Conservation (phyloP, 2,329 filamentous ascomycete species). For the Stemphylium beticola region DNA sequence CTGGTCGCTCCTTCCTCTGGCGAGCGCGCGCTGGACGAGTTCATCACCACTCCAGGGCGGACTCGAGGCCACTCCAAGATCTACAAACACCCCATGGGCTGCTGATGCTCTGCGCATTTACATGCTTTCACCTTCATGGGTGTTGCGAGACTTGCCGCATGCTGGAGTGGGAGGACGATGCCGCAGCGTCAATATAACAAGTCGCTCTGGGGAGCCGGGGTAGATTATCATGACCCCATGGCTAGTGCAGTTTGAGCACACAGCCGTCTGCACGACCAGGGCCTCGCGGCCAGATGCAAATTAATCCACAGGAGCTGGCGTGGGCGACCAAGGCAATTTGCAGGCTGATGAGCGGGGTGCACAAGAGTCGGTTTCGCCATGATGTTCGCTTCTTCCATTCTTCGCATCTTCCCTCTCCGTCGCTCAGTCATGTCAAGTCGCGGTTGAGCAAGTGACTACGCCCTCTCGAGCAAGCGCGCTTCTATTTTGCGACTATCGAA, state of each 20-base stretch:
- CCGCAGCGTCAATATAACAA: no score
- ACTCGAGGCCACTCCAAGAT: no score
- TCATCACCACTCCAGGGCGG: no score
- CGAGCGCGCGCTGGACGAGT: no score
- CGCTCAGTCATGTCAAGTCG: no score
- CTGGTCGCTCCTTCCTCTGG: not conserved
- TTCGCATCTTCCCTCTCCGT: no score
- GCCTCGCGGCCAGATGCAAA: conserved; percentile 22
- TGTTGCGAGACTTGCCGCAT: not conserved
- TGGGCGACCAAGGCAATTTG: conserved; percentile 9
- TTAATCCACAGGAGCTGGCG: conserved; percentile 20
- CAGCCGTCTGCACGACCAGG: conserved; percentile 27
- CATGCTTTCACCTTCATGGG: no score
- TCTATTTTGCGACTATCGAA: conserved; percentile 39
- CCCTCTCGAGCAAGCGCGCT: conserved; percentile 11
- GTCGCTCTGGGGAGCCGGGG: conserved; percentile 1
- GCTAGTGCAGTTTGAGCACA: conserved; percentile 26
- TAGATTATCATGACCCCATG: conserved; percentile 9
- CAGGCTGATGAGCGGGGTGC: not conserved
- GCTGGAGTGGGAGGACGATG: not conserved
- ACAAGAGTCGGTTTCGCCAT: no score
- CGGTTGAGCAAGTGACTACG: not conserved
- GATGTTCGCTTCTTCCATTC: no score
- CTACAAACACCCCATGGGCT: no score
- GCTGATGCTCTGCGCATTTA: no score